Evolutionary conservation across 768 basidiomycete genomes (phyloP), one percentile per base, ranked within the genome.

Genomic region (Flagelloscypha sp.): DNA sequence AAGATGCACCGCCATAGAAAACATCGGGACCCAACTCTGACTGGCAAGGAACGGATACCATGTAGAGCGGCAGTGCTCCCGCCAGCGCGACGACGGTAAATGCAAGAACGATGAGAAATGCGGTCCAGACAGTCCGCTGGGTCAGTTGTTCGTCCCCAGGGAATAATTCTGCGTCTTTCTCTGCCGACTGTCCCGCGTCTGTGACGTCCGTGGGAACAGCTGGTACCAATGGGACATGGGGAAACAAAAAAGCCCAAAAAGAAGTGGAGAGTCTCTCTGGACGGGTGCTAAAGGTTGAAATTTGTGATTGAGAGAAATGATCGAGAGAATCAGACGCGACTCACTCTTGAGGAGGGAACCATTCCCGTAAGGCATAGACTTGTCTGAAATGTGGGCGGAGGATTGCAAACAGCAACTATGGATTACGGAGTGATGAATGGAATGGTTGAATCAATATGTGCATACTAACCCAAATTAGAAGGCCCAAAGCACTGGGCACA

Each of bases 141-240:
- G 60, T 70, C 40, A 86, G 70, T 48, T 80, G 66, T 47, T 83
- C 82, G 45, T 88, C 84, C 1, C 84, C 82, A 3, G 83, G 80
- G 48, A 84, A 80, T 2, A 74, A 58, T 37, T 62, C 50, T 2
- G 77, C 69, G 45, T 81, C 79, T 24, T 50, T 53, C 6, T 62
- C 59, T 2, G 57, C 45, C 3, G 74, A 73, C 13, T 65, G 65
- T 7, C 73, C 72, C 6, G 73, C 63, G 39, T 75, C 62, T 5
- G 73, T 70, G 8, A 76, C 65, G 43, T 80, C 73, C 3, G 61
- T 55, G 11, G 79, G 74, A 7, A 82, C 47, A 7, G 59, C 42
- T 1, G 84, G 82, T 16, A 82, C 61, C 3, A 85, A 54, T 6
- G 82, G 80, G 20, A 81, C 74, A 38, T 68, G 72, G 5, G 84